A percentile compares a stretch with the other conserved stretches of the same genome.
These are phyloP conservation scores for Glycine tomentella DNA, from an alignment of 306 rosid species.

Conservation along the genomic window DNA sequence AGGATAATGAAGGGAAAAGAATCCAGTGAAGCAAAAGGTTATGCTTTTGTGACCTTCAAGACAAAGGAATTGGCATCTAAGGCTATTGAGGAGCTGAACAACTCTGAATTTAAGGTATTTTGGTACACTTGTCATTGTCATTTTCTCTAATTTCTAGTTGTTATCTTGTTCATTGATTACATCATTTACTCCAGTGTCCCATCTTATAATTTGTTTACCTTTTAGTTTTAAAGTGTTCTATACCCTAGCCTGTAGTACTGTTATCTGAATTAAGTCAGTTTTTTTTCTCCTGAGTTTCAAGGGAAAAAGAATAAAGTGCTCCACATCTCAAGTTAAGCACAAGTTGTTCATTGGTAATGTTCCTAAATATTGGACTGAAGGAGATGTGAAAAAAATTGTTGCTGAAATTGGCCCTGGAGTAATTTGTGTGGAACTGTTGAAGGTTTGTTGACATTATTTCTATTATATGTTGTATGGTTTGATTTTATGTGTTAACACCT, in stretches of 20 bases:
- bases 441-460: conserved; percentile 50
- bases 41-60: conserved; percentile 77
- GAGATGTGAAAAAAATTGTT: conserved; percentile 64
- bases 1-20: conserved; percentile 77
- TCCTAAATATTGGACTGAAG: conserved; percentile 71
- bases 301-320: conserved; percentile 71
- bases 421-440: conserved; percentile 63
- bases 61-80: conserved; percentile 71
- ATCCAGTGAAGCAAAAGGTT: conserved; percentile 59
- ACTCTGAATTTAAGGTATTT: conserved; percentile 65
- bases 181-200: conserved; percentile 13
- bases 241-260: conserved; percentile 14
- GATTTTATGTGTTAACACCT: conserved; percentile 2
- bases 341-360: conserved; percentile 74
- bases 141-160: conserved; percentile 25
- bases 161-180: conserved; percentile 15
- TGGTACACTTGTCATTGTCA: not conserved
- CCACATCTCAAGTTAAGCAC: conserved; percentile 70
- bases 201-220: not conserved
- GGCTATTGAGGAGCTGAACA: conserved; percentile 71
- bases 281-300: conserved; percentile 43
- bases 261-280: conserved; percentile 13
- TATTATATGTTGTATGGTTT: not conserved
- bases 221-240: conserved; percentile 12
- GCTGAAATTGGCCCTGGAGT: conserved; percentile 72